Base-by-base conservation (phyloP, 305 asterid genomes). In the Plantago coronopus region DNA sequence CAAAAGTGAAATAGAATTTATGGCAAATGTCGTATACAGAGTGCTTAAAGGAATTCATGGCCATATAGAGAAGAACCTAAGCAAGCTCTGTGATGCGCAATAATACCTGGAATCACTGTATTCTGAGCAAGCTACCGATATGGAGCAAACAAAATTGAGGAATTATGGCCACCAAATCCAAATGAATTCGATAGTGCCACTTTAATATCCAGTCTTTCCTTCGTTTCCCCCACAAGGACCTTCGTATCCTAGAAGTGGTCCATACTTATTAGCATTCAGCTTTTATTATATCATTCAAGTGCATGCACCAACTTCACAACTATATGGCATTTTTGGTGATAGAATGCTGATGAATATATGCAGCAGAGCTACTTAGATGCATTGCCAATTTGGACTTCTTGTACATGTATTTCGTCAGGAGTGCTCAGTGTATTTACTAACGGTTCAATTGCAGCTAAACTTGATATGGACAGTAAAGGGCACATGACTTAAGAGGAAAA, bases 91-190 rank as follows among this genome's bases (percentile, higher is more conserved):
- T 42, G 54, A 14, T 46, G 27, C 29, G 27, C 42, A 72, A 50
- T 59, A 37, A 34, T 66, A 69, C 82, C 82, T 73, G 55, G 20
- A 57, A 42, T 48, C 48, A 69, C n/a, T 29, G 25, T 45, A 23
- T 43, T 57, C 38, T 40, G 27, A 62, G 68, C 44, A 38, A 51
- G 78, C 84, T 87, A 87, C 73, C 79, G 70, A 78, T 70, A 87
- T 2, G 97, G 96, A 44, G 97, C 89, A 54, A 90, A 90, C 67
- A 90, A 73, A 63, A 90, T 87, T 17, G 97, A 90, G 11, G 97
- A 90, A 67, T 90, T 90, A 70, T 90, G 97, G 60, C 97, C 97
- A 51, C 97, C 97, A 69, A 90, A 90, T 47, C 97, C 97, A 68
- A 90, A 90, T 43, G 97, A 90, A 71, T 90, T 90, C 21, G 97